These are phyloP conservation scores for Diplodia seriata DNA, from an alignment of 2,329 filamentous ascomycete genomes.

Conservation along the genomic window DNA sequence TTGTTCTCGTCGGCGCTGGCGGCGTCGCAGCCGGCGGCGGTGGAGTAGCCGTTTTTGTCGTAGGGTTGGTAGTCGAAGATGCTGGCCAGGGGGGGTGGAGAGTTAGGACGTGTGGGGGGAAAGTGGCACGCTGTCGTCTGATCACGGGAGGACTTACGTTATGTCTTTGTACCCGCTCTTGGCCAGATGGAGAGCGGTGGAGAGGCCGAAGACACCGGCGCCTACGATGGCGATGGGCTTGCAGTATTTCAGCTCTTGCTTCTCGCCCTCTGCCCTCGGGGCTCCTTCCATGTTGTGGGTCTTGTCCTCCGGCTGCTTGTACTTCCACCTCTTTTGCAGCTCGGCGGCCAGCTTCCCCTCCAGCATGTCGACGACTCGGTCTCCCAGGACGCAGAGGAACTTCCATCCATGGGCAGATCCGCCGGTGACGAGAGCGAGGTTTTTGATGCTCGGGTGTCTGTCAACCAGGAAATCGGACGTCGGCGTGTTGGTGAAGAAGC, in stretches of 20 bases:
- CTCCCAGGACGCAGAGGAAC: slow-evolving; percentile 65
- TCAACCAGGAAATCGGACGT: slow-evolving; percentile 63
- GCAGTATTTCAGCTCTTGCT: slow-evolving; percentile 30
- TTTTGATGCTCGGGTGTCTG: slow-evolving; percentile 56
- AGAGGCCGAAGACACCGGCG: slow-evolving; percentile 48
- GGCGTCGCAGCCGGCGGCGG: slow-evolving; percentile 27
- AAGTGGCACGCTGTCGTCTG: too few relatives aligned
- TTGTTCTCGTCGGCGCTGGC: slow-evolving; percentile 55
- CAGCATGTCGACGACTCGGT: slow-evolving; percentile 56
- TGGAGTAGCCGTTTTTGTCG: slow-evolving; percentile 29
- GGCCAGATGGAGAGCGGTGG: slow-evolving; percentile 50
- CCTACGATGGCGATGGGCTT: slow-evolving; percentile 41
- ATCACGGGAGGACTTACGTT: slow-evolving; percentile 5
- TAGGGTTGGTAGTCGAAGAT: slow-evolving; percentile 32
- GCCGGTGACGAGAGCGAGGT: slow-evolving; percentile 65
- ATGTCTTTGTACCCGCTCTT: slow-evolving; percentile 39
- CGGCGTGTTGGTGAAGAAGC: slow-evolving; percentile 65
- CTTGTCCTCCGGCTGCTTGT: slow-evolving; percentile 20
- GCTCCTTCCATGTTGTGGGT: slow-evolving; percentile 31
- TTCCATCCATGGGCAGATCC: slow-evolving; percentile 70
- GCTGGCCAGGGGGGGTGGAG: background rate
- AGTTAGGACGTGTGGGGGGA: background rate
- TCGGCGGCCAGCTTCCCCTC: slow-evolving; percentile 28
- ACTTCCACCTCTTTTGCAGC: slow-evolving; percentile 30
- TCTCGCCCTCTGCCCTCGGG: slow-evolving; percentile 19